Conservation (phyloP, 164 flowering plant species). For the Platanus orientalis region DNA sequence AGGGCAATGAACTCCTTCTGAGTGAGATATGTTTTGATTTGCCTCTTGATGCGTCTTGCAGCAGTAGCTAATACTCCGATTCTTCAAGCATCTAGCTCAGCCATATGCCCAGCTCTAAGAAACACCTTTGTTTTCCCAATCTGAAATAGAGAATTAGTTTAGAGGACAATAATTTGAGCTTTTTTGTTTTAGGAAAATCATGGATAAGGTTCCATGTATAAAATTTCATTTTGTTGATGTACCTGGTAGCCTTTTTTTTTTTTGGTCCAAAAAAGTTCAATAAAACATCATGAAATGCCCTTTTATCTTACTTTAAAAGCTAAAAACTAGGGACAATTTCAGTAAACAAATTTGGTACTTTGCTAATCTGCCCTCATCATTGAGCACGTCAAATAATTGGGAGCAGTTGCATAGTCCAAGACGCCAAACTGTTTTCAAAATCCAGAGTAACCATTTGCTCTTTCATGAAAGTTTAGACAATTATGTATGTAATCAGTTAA, state of each 20-base stretch:
- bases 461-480: too few species aligned
- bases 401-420: too few species aligned
- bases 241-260: slow-evolving; percentile 94
- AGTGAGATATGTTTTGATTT: slow-evolving; percentile 61
- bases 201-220: background rate
- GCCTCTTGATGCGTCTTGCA: slow-evolving; percentile 68
- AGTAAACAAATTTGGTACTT: too few species aligned
- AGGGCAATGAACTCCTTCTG: slow-evolving; percentile 58
- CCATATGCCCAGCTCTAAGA: slow-evolving; percentile 96
- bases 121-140: slow-evolving; percentile 83
- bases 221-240: slow-evolving; percentile 4
- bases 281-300: too few species aligned
- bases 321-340: too few species aligned
- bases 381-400: too few species aligned
- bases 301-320: too few species aligned
- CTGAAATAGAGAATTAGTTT: slow-evolving; percentile 26
- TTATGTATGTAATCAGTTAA: too few species aligned
- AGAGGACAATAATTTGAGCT: background rate
- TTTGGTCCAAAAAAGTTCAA: too few species aligned
- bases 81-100: slow-evolving; percentile 83
- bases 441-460: too few species aligned
- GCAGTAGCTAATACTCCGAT: slow-evolving; percentile 67
- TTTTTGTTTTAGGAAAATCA: background rate
- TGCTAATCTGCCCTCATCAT: too few species aligned
- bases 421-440: too few species aligned